Evolutionary conservation across 805 yeast genomes (phyloP), one percentile per base, ranked within the genome.

Genomic region (Teunomyces funiuensis): DNA sequence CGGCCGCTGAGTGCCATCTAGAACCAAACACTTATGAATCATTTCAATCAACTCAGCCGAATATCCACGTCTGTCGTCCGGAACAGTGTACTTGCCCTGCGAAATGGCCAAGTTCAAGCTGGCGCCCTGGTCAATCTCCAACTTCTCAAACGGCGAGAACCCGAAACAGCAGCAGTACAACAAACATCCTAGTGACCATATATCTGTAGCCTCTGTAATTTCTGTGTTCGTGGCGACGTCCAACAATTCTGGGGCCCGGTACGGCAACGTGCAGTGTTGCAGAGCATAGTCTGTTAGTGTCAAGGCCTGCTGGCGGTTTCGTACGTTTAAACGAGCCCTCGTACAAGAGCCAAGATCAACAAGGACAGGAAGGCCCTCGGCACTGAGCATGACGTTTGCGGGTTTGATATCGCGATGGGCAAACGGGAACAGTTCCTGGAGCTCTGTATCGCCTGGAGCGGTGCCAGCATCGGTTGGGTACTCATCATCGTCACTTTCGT

Each of bases 141-240:
- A 82, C 56, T 87, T 74, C 57, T 89, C 96, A 60, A 90, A 90
- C 1, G 98, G 98, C 3, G 96, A 85, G 22, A 73, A 73, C 0
- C 85, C 84, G 64, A 85, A 90, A 60, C 91, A 72, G 49, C 87
- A 64, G 1, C 89, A 79, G 60, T 86, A 90, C 13, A 88, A 58
- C 1, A 88, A 71, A 55, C 97, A 88, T 0, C 98, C 98, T 20
- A 90, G 61, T 3, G 95, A 84, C 98, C 98, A 90, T 18, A 91
- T 79, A 60, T 90, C 98, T 3, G 85, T 82, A 44, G 77, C 76
- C 53, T 87, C 95, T 47, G 82, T 80, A 33, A 90, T 71, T 5
- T 62, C 62, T n/a, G 77, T 61, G 30, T 84, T 83, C 1, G 87
- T 76, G 33, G 78, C 79, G 28, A 88, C 84, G 54, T 88, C 91